Conservation (phyloP, 768 basidiomycete genomes). For the Tylopilus rubrobrunneus region DNA sequence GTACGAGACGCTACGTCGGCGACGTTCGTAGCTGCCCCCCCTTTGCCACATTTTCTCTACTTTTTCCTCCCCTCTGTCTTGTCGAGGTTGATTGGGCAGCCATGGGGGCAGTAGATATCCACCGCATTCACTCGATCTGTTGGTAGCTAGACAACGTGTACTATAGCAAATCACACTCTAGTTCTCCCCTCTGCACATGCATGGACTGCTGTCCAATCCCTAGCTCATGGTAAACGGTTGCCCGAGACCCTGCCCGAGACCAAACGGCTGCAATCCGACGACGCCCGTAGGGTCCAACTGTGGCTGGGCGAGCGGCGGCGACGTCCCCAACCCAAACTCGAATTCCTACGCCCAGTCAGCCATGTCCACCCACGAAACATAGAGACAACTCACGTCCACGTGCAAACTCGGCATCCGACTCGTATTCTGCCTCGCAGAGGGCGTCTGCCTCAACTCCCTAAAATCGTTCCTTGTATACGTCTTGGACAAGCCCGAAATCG, state of each 20-base stretch:
- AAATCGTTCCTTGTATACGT: slow-evolving; percentile 82
- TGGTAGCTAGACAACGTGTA: neutral
- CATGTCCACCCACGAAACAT: neutral
- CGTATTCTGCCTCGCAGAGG: slow-evolving; percentile 74
- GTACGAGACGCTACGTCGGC: slow-evolving; percentile 10
- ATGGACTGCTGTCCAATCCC: neutral
- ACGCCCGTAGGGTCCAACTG: slow-evolving; percentile 19
- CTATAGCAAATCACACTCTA: neutral
- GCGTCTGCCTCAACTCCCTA: slow-evolving; percentile 63
- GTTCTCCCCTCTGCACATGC: neutral
- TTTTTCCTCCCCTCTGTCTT: neutral
- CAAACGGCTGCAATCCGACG: slow-evolving; percentile 19
- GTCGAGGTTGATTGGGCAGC: neutral
- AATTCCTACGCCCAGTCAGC: slow-evolving; percentile 28
- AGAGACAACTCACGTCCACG: slow-evolving; percentile 51
- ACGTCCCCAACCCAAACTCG: slow-evolving; percentile 27
- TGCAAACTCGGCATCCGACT: slow-evolving; percentile 85
- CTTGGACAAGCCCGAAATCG: slow-evolving; percentile 76
- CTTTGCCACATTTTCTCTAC: neutral
- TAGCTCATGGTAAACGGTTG: slow-evolving; percentile 28
- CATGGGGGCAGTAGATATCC: slow-evolving; percentile 6
- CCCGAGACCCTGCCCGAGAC: slow-evolving; percentile 32
- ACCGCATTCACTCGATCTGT: neutral
- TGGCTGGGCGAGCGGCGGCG: slow-evolving; percentile 32
- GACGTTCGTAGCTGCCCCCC: neutral